Evolutionary conservation across 2,329 filamentous ascomycete species (phyloP), one percentile per base, ranked within the genome.

Genomic region (Cercospora citrullina): DNA sequence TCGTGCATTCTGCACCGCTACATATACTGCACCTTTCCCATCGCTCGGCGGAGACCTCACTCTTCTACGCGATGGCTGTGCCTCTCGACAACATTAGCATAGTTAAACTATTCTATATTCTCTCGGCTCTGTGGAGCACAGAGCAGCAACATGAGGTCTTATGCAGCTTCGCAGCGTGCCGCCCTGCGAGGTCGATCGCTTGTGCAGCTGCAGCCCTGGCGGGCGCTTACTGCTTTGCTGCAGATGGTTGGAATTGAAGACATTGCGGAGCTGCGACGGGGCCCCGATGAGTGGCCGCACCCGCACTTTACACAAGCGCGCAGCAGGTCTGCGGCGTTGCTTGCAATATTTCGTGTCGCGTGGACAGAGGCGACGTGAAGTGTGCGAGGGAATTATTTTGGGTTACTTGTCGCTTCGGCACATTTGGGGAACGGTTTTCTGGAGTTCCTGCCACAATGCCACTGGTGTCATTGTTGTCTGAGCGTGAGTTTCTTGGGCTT

Each of bases 51-150:
- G 36, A 42, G 36, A 42, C 36, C 36, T 42, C 3, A 16, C 12
- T 51, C 10, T n/a, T 16, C 42, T 63, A 53, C 60, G 60, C 42
- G 60, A 42, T 53, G 23, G 60, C 60, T 63, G 42, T 63, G 42
- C 60, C 60, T 33, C 60, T 53, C 42, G 28, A 51, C 14, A 33
- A 26, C 60, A 53, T 42, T 60, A 60, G 53, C 4, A 14, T 18
- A 9, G 21, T 31, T 14, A 14, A 26, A 14, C 9, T 16, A 23
- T 23, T 12, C 45, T 23, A 58, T 30, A 58, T 58, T 58, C 16
- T 58, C 53, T 58, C 26, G 28, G 16, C 53, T 28, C 31, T 33
- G 53, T 33, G 45, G 45, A 51, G 42, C 51, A 2, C 21, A 30
- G 9, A 55, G 53, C 53, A 9, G 28, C 26, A 31, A 23, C 9